phyloP scores from a whole-genome alignment of 805 yeast genomes.

The Saturnispora bothae region DNA sequence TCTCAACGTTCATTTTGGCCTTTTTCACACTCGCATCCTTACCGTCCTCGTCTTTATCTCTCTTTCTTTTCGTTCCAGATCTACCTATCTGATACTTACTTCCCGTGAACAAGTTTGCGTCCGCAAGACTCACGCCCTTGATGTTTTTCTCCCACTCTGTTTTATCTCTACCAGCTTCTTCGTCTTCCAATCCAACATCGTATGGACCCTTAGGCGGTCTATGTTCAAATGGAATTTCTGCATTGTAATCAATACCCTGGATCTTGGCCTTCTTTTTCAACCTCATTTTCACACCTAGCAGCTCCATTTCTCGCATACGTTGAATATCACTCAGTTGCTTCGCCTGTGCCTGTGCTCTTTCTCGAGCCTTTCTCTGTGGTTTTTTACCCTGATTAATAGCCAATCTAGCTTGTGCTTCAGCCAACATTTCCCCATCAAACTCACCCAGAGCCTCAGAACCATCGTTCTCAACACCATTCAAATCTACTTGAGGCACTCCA shows the following conservation, averaged over 20 bases:
- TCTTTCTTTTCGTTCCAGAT: not conserved
- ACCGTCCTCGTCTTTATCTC: not conserved
- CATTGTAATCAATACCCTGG: constrained; percentile 65
- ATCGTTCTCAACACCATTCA: constrained; percentile 27
- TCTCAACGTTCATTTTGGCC: not conserved
- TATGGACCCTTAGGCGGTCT: constrained; percentile 57
- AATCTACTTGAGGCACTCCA: constrained; percentile 7
- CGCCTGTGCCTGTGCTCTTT: constrained; percentile 71
- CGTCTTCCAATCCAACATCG: constrained; percentile 53
- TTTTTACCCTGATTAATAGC: constrained; percentile 92
- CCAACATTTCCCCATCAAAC: constrained; percentile 82
- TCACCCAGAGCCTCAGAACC: constrained; percentile 56
- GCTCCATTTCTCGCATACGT: constrained; percentile 69
- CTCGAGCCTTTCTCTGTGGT: constrained; percentile 83
- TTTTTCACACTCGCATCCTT: not conserved
- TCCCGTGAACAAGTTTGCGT: constrained; percentile 7
- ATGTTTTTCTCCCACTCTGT: constrained; percentile 28
- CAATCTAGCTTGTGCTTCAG: constrained; percentile 88
- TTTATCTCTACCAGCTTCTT: constrained; percentile 29
- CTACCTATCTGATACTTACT: constrained; percentile 4
- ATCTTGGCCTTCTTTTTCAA: constrained; percentile 44
- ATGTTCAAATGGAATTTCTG: constrained; percentile 72
- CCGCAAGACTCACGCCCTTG: constrained; percentile 14
- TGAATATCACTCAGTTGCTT: constrained; percentile 66
- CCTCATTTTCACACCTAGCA: constrained; percentile 53